phyloP scores from a whole-genome alignment of 495 filamentous ascomycete species.

The Hypoxylon trugodes region DNA sequence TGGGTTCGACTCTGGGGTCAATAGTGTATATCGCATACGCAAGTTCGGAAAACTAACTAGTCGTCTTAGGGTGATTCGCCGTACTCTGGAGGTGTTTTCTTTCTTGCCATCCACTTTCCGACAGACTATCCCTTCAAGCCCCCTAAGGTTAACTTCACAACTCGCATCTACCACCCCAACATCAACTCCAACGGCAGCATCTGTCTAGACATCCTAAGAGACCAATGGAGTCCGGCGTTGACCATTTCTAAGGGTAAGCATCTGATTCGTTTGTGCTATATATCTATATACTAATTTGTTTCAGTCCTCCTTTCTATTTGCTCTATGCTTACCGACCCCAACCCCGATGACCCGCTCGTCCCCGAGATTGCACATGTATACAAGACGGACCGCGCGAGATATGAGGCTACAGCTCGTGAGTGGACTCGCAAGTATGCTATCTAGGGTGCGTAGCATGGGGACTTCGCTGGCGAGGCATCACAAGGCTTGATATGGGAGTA shows the following conservation, averaged over 20 bases:
- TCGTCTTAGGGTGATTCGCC: constrained; percentile 81
- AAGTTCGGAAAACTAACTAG: constrained; percentile 42
- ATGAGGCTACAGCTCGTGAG: constrained; percentile 95
- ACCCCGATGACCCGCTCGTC: constrained; percentile 97
- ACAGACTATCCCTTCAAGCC: constrained; percentile 99
- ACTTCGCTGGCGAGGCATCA: not conserved
- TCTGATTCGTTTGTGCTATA: not conserved
- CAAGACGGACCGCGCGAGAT: constrained; percentile 96
- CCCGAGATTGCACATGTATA: constrained; percentile 99
- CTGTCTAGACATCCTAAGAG: constrained; percentile 95
- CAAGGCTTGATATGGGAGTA: constrained; percentile 17
- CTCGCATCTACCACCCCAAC: constrained; percentile 99
- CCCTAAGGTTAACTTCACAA: constrained; percentile 99
- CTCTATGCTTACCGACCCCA: constrained; percentile 99
- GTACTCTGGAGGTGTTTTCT: constrained; percentile 98
- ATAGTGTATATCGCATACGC: not conserved
- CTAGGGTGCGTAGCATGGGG: constrained; percentile 46
- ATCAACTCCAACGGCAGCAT: constrained; percentile 99
- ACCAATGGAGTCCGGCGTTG: constrained; percentile 98
- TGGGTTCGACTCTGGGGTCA: not conserved
- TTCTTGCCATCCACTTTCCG: constrained; percentile 97
- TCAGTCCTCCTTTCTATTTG: constrained; percentile 96
- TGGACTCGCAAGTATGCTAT: constrained; percentile 99
- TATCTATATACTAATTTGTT: not conserved
- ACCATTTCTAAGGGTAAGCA: constrained; percentile 95